These are phyloP conservation scores for Macroventuria anomochaeta DNA, from an alignment of 2,329 filamentous ascomycete genomes.

Conservation along the genomic window DNA sequence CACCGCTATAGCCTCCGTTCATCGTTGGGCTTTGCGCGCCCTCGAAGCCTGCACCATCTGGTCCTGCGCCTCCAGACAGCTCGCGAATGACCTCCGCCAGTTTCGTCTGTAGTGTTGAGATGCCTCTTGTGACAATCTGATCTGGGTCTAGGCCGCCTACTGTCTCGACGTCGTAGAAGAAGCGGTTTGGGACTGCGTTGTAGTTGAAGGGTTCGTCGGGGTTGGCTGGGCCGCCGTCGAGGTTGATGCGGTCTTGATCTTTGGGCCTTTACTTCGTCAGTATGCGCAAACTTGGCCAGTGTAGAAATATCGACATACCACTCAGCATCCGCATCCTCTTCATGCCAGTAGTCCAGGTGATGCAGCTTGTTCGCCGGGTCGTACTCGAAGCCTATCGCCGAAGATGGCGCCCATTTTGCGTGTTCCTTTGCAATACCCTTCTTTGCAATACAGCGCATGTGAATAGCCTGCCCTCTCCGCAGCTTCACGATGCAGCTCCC, in stretches of 20 bases:
- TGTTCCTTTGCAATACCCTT: conserved; percentile 99
- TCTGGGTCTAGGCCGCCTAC: conserved; percentile 89
- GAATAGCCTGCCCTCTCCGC: conserved; percentile 85
- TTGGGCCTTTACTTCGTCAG: conserved; percentile 68
- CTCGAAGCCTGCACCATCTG: conserved; percentile 60
- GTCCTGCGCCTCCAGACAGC: conserved; percentile 63
- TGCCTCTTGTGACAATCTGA: conserved; percentile 84
- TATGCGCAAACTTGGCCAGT: background rate
- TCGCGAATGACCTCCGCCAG: conserved; percentile 78
- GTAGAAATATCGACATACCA: conserved; percentile 66
- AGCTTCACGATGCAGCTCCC: conserved; percentile 91
- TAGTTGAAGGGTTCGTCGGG: conserved; percentile 91
- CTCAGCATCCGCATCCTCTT: conserved; percentile 81
- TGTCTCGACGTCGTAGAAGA: conserved; percentile 94
- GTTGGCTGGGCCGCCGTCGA: conserved; percentile 74
- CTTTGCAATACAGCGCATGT: conserved; percentile 91
- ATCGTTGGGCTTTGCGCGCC: conserved; percentile 70
- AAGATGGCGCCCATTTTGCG: conserved; percentile 94
- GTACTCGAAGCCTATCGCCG: conserved; percentile 95
- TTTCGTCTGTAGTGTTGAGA: conserved; percentile 88
- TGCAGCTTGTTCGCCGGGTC: conserved; percentile 95
- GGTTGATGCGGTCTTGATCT: conserved; percentile 79
- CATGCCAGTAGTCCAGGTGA: conserved; percentile 94
- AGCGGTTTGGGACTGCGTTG: conserved; percentile 80
- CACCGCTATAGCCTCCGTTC: conserved; percentile 59